Percentiles rank a stretch among this genome's conserved stretches.
Conservation (phyloP, 768 basidiomycete genomes). For the Crucibulum laeve region DNA sequence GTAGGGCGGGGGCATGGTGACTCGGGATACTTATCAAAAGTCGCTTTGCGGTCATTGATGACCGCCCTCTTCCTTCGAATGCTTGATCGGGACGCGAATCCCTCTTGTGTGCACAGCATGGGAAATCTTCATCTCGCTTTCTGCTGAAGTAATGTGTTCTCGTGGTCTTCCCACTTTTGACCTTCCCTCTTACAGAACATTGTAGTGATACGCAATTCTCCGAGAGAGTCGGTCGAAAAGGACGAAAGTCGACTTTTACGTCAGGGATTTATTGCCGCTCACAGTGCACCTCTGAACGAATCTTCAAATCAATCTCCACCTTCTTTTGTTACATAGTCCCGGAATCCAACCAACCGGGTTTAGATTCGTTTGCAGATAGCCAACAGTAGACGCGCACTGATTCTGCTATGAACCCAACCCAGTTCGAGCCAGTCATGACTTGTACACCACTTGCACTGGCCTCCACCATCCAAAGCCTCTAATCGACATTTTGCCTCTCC, state of each 20-base stretch:
- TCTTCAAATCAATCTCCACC: conserved; percentile 15
- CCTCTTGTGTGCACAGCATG: conserved; percentile 7
- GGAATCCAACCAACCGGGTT: not conserved
- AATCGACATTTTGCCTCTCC: no score
- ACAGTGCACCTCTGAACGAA: not conserved
- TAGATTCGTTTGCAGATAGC: not conserved
- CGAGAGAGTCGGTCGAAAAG: conserved; percentile 10
- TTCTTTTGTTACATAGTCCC: not conserved
- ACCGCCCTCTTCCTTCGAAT: not conserved
- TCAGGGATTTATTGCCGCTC: conserved; percentile 7
- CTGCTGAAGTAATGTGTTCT: not conserved
- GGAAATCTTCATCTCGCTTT: not conserved
- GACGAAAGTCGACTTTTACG: conserved; percentile 8
- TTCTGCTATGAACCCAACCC: no score
- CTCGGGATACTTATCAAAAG: not conserved
- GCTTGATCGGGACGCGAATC: conserved; percentile 12
- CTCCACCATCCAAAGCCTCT: no score
- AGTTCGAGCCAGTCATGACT: not conserved
- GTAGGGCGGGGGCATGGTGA: not conserved
- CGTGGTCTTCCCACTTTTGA: not conserved
- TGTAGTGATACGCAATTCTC: conserved; percentile 6
- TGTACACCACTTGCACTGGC: not conserved
- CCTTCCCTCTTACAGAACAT: not conserved
- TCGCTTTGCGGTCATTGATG: not conserved
- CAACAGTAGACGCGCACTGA: no score